Percentiles rank a stretch among this genome's conserved stretches.
phyloP scores from a whole-genome alignment of 1,284 basidiomycete genomes.

The Puccinia novopanici region DNA sequence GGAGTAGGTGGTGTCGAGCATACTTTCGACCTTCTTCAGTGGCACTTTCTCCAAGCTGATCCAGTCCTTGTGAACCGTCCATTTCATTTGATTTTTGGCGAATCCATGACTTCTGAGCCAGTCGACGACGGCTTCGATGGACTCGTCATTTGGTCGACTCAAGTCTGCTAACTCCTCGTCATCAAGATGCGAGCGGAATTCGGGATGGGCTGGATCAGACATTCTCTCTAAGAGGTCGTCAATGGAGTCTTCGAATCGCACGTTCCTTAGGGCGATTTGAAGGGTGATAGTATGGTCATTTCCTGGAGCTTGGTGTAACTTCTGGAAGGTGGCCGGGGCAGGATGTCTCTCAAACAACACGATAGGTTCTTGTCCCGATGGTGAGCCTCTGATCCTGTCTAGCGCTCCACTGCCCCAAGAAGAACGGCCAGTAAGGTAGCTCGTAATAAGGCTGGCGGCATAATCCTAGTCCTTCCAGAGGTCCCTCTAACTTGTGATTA shows the following conservation, averaged over 20 bases:
- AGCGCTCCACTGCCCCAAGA: not conserved
- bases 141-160: slow-evolving; percentile 23
- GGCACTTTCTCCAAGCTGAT: slow-evolving; percentile 34
- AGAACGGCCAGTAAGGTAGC: not conserved
- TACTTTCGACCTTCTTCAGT: slow-evolving; percentile 32
- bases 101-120: slow-evolving; percentile 37
- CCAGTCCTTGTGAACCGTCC: slow-evolving; percentile 42
- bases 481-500: not conserved
- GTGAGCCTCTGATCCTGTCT: not conserved
- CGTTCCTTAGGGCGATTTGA: slow-evolving; percentile 35
- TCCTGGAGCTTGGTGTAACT: not conserved
- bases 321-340: slow-evolving; percentile 24
- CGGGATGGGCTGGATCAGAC: slow-evolving; percentile 30
- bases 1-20: slow-evolving; percentile 47
- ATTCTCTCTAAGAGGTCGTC: slow-evolving; percentile 43
- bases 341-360: slow-evolving; percentile 36
- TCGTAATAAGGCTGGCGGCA: not conserved
- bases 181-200: slow-evolving; percentile 25
- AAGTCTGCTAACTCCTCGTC: slow-evolving; percentile 30
- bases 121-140: slow-evolving; percentile 29
- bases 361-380: slow-evolving; percentile 4
- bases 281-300: slow-evolving; percentile 37
- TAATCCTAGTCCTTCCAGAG: not conserved
- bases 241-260: slow-evolving; percentile 24
- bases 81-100: not conserved